Conservation (phyloP, 164 flowering plant genomes). For the Annona cherimola region DNA sequence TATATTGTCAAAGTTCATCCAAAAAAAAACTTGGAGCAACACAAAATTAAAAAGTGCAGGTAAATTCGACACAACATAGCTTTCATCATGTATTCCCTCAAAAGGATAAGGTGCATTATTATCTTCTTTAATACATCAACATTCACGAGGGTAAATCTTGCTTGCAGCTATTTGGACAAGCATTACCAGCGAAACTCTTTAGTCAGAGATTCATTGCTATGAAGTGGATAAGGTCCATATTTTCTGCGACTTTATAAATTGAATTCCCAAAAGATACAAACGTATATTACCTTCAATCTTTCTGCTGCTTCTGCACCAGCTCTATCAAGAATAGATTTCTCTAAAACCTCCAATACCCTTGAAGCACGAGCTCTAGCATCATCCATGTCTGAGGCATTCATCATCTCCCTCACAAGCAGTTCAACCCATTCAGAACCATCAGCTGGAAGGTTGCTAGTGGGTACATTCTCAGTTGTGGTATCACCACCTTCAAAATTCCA, state of each 20-base stretch:
- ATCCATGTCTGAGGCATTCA: constrained; percentile 54
- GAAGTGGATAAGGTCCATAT: background rate
- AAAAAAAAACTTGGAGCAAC: too few species aligned
- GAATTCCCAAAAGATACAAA: background rate
- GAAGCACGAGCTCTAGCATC: constrained; percentile 78
- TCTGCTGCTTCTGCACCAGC: constrained; percentile 48
- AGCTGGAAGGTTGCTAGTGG: constrained; percentile 26
- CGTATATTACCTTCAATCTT: constrained; percentile 36
- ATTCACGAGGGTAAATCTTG: background rate
- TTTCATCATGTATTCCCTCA: too few species aligned
- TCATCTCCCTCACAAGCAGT: constrained; percentile 75
- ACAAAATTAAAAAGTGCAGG: too few species aligned
- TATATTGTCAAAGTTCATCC: too few species aligned
- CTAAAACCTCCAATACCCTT: constrained; percentile 54
- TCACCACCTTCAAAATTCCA: constrained; percentile 26
- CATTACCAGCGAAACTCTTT: background rate
- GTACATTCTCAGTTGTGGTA: constrained; percentile 19
- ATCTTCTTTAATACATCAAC: too few species aligned
- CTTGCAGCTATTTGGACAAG: background rate
- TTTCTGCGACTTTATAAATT: background rate
- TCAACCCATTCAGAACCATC: constrained; percentile 89
- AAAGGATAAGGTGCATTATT: too few species aligned
- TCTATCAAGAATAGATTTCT: constrained; percentile 48
- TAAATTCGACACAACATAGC: too few species aligned
- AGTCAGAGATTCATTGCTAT: background rate